Conservation (phyloP, 768 basidiomycete species). For the Naganishia onofrii region DNA sequence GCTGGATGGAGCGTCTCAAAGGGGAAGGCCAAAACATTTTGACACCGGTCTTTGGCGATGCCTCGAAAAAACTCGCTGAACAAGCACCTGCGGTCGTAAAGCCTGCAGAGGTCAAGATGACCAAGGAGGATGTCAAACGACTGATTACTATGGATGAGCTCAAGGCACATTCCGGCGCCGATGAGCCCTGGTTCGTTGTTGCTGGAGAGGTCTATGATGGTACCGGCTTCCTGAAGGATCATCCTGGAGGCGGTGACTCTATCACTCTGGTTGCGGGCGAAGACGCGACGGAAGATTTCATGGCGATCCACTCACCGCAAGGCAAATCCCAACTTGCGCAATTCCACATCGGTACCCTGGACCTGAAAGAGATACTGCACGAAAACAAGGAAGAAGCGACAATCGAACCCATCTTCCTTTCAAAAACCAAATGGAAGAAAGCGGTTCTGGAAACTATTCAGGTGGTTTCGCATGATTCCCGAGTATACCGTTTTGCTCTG, state of each 20-base stretch:
- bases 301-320: constrained; percentile 63
- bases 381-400: constrained; percentile 18
- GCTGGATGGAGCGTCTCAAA: constrained; percentile 67
- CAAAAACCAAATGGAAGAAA: constrained; percentile 58
- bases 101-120: constrained; percentile 53
- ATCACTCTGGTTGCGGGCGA: constrained; percentile 62
- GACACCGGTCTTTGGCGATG: constrained; percentile 53
- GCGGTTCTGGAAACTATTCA: constrained; percentile 54
- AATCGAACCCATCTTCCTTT: constrained; percentile 54
- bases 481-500: constrained; percentile 59
- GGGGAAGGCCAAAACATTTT: constrained; percentile 55
- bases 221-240: constrained; percentile 58
- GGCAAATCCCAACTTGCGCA: constrained; percentile 57
- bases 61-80: constrained; percentile 27
- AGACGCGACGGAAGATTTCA: constrained; percentile 65
- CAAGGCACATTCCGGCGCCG: constrained; percentile 50
- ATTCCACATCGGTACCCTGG: constrained; percentile 60
- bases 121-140: constrained; percentile 56
- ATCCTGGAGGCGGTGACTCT: constrained; percentile 62
- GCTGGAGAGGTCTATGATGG: constrained; percentile 62
- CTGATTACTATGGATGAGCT: constrained; percentile 58
- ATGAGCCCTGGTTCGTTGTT: constrained; percentile 59
- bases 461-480: constrained; percentile 58
- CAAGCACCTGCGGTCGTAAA: constrained; percentile 5
- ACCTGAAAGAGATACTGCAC: not conserved